Percentiles rank a stretch among this genome's conserved stretches.
Conservation (phyloP, 139 green algal genomes). For the Picochlorum sp. region DNA sequence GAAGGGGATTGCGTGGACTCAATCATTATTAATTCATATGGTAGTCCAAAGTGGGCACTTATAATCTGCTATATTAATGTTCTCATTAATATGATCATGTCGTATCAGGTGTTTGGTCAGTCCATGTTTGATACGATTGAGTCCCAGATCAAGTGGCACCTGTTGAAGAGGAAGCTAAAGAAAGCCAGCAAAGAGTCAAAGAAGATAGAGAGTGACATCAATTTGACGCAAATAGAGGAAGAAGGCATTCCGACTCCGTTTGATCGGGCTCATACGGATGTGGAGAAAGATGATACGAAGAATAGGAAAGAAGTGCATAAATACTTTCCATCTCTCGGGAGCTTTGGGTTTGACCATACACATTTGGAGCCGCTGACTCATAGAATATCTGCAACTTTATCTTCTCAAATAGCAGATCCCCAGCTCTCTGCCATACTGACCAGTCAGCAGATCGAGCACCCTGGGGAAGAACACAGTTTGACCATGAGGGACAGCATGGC, state of each 20-base stretch:
- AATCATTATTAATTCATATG: conserved; percentile 20
- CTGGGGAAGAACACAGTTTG: background rate
- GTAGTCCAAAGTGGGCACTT: conserved; percentile 5
- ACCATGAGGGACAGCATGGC: background rate
- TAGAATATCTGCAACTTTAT: background rate
- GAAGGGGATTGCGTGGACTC: conserved; percentile 18
- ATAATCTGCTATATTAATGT: conserved; percentile 21
- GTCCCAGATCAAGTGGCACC: background rate
- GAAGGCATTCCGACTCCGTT: background rate
- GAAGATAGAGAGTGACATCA: background rate
- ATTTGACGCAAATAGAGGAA: background rate
- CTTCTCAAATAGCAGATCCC: background rate
- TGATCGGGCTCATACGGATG: background rate
- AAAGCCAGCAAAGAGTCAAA: background rate
- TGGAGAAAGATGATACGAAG: background rate
- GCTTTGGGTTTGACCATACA: background rate
- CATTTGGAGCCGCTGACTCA: background rate
- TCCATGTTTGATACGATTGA: conserved; percentile 19
- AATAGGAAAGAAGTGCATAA: background rate
- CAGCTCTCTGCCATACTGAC: background rate
- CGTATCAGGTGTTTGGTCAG: conserved; percentile 23
- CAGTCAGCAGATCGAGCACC: background rate
- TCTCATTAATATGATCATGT: conserved; percentile 28
- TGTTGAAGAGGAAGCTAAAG: background rate
- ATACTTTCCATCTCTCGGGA: background rate